These are phyloP conservation scores for Arthrobotrys sphaeroides DNA, from an alignment of 2,329 filamentous ascomycete species.

Conservation along the genomic window DNA sequence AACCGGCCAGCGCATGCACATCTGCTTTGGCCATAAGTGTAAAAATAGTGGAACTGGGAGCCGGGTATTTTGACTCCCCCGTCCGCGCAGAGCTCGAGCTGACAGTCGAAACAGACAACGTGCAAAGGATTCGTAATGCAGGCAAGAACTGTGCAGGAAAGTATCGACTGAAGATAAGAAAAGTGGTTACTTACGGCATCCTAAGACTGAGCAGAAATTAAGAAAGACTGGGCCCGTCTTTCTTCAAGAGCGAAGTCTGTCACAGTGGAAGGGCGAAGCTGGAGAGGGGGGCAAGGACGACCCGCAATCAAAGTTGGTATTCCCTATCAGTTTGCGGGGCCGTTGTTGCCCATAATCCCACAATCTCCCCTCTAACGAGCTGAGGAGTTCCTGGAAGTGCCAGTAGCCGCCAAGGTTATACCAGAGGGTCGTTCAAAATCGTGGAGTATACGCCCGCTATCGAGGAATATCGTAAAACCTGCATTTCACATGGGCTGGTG, in stretches of 20 bases:
- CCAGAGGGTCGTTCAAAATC: constrained; percentile 12
- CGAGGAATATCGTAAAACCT: constrained; percentile 49
- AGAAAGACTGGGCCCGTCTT: constrained; percentile 52
- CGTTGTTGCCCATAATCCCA: constrained; percentile 54
- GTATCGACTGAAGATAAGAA: background rate
- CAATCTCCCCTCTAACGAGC: constrained; percentile 42
- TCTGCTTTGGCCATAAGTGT: constrained; percentile 41
- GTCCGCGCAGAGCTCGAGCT: constrained; percentile 27
- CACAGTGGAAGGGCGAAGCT: constrained; percentile 34
- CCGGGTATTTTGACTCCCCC: constrained; percentile 23
- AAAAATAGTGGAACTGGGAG: constrained; percentile 46
- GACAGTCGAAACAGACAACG: constrained; percentile 1
- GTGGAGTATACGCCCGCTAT: constrained; percentile 40
- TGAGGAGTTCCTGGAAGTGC: constrained; percentile 4
- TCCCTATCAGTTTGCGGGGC: constrained; percentile 54
- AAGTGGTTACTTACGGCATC: constrained; percentile 50
- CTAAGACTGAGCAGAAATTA: constrained; percentile 34
- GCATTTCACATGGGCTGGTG: constrained; percentile 27
- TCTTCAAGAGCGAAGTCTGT: constrained; percentile 47
- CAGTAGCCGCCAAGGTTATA: constrained; percentile 38
- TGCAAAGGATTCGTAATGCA: constrained; percentile 10
- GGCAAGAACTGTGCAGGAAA: constrained; percentile 14
- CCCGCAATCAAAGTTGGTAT: constrained; percentile 53
- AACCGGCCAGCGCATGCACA: constrained; percentile 30
- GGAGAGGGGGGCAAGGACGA: constrained; percentile 29